A percentile compares a stretch with the other conserved stretches of the same genome.
phyloP scores from a whole-genome alignment of 2,329 filamentous ascomycete genomes.

The Keithomyces neogunnii region DNA sequence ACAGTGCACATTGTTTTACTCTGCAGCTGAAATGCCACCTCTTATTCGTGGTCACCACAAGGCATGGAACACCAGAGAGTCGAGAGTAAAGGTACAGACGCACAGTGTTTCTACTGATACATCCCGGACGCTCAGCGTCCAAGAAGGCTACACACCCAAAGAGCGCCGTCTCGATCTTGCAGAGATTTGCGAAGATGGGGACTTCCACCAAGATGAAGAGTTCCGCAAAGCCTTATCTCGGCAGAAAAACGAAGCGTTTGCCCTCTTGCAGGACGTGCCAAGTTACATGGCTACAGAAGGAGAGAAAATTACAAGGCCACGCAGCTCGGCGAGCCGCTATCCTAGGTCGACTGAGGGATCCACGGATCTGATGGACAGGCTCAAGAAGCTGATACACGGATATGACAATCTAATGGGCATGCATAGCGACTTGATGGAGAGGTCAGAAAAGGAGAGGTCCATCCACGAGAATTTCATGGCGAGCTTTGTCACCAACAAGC shows the following conservation, averaged over 20 bases:
- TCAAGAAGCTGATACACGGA: not conserved
- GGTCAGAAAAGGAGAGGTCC: not conserved
- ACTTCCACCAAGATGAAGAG: not conserved
- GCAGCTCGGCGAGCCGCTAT: not conserved
- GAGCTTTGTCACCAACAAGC: not conserved
- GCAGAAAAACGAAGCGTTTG: not conserved
- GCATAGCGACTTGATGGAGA: not conserved
- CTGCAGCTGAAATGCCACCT: not conserved
- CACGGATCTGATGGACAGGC: too few relatives aligned
- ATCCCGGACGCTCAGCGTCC: not conserved
- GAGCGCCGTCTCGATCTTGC: not conserved
- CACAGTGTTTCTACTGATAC: not conserved
- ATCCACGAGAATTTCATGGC: slow-evolving; percentile 1
- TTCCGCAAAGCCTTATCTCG: not conserved
- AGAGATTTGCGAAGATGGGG: not conserved
- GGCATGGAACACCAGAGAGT: too few relatives aligned
- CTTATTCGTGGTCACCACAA: not conserved
- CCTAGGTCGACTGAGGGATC: too few relatives aligned
- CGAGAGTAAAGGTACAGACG: not conserved
- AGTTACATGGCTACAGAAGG: not conserved
- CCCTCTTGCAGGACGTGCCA: not conserved
- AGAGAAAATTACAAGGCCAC: not conserved
- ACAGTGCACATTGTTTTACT: not conserved
- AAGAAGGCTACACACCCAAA: not conserved
- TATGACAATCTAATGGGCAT: not conserved